These are phyloP conservation scores for Eleusine coracana DNA, from an alignment of 176 grass and related monocot species.

Conservation along the genomic window DNA sequence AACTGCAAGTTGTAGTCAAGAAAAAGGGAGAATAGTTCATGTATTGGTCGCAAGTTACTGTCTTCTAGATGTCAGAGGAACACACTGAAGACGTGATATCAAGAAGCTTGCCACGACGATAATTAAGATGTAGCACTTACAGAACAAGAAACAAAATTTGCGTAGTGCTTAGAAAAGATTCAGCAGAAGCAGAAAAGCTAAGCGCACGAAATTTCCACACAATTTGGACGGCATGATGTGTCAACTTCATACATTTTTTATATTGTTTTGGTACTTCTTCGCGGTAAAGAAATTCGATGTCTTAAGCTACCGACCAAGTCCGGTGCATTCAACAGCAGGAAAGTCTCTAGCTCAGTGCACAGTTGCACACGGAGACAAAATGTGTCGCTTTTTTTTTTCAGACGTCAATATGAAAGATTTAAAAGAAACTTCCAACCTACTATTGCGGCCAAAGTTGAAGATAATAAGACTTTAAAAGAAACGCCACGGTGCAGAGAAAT, in stretches of 20 bases:
- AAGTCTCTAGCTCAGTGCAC: slow-evolving; percentile 6
- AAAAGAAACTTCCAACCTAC: neutral
- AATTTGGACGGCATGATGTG: neutral
- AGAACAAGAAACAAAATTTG: slow-evolving; percentile 22
- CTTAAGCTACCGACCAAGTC: neutral
- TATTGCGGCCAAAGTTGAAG: neutral
- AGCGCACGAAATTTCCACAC: neutral
- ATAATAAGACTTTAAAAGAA: too few relatives aligned
- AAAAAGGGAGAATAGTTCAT: neutral
- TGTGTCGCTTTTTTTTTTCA: neutral
- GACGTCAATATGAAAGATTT: neutral
- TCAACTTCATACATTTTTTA: neutral
- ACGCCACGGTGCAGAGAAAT: too few relatives aligned
- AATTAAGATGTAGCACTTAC: neutral
- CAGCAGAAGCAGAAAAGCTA: neutral
- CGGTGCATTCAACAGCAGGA: slow-evolving; percentile 21
- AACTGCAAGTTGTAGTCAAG: neutral
- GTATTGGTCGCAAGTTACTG: neutral
- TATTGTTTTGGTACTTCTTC: neutral
- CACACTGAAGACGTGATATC: neutral
- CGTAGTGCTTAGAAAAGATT: neutral
- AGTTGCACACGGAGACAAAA: neutral
- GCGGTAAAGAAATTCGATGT: neutral
- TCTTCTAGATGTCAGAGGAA: slow-evolving; percentile 25
- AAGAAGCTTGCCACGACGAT: too few relatives aligned